These are phyloP conservation scores for Stachybotrys chlorohalonatus DNA, from an alignment of 2,329 filamentous ascomycete species.

Conservation along the genomic window DNA sequence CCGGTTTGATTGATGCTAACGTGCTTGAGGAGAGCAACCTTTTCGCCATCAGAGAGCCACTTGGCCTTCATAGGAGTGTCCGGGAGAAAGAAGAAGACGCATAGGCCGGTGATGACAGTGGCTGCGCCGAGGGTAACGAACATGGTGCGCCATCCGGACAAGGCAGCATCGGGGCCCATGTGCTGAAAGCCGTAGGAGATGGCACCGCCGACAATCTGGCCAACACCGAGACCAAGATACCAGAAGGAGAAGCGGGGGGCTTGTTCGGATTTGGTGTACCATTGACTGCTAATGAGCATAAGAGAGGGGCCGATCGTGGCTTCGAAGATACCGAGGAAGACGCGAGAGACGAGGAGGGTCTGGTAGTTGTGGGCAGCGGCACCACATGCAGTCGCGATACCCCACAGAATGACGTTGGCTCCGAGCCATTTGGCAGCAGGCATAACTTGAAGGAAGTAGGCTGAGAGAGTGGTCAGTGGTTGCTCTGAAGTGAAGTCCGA, in stretches of 20 bases:
- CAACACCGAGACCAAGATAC: conserved; percentile 51
- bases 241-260: conserved; percentile 51
- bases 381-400: conserved; percentile 43
- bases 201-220: conserved; percentile 53
- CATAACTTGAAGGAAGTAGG: conserved; percentile 49
- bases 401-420: conserved; percentile 50
- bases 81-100: conserved; percentile 22
- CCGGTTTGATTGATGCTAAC: conserved; percentile 51
- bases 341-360: conserved; percentile 42
- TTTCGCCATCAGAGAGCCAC: conserved; percentile 36
- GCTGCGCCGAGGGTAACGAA: conserved; percentile 58
- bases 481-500: neutral
- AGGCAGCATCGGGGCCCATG: conserved; percentile 38
- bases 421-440: conserved; percentile 54
- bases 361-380: conserved; percentile 44
- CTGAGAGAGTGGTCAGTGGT: conserved; percentile 15
- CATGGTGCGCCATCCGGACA: conserved; percentile 60
- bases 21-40: conserved; percentile 40
- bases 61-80: conserved; percentile 38
- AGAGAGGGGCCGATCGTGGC: conserved; percentile 51
- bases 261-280: conserved; percentile 54
- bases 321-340: conserved; percentile 53
- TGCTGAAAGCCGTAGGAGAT: conserved; percentile 55
- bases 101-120: conserved; percentile 23
- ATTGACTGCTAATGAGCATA: conserved; percentile 52